A percentile compares a stretch with the other conserved stretches of the same genome.
phyloP scores from a whole-genome alignment of 2,329 filamentous ascomycete species.

The Cercospora nicotianae region DNA sequence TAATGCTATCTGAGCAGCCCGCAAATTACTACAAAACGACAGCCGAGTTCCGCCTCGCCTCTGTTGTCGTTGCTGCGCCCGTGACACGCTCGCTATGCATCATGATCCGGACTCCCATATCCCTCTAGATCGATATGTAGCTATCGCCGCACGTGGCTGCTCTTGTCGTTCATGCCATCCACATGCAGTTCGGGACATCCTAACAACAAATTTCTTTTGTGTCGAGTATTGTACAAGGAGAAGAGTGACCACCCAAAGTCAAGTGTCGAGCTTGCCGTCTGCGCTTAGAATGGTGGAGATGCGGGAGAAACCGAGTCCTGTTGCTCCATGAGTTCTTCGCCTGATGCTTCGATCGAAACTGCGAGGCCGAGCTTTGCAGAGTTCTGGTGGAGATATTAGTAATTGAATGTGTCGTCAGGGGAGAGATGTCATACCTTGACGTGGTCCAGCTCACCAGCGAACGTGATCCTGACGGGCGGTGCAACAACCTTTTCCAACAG shows the following conservation, averaged over 20 bases:
- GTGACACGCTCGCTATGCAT: constrained; percentile 12
- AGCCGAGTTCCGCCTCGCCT: background rate
- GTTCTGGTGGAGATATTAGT: constrained; percentile 61
- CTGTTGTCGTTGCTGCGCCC: background rate
- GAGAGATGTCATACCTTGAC: constrained; percentile 68
- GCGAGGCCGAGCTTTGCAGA: constrained; percentile 91
- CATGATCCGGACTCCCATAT: constrained; percentile 3
- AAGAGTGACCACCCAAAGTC: constrained; percentile 21
- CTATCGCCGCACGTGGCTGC: constrained; percentile 14
- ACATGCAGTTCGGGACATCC: constrained; percentile 10
- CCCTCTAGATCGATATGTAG: background rate
- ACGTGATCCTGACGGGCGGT: constrained; percentile 87
- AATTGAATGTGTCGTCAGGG: background rate
- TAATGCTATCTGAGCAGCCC: constrained; percentile 15
- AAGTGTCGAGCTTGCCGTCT: background rate
- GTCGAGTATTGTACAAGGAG: constrained; percentile 30
- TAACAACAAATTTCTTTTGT: constrained; percentile 5
- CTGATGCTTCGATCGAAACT: constrained; percentile 83
- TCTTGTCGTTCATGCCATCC: constrained; percentile 8
- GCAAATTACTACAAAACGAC: constrained; percentile 4
- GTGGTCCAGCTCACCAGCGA: constrained; percentile 96
- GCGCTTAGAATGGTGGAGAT: constrained; percentile 37
- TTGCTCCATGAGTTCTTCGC: constrained; percentile 84
- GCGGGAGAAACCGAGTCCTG: constrained; percentile 57
- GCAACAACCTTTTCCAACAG: constrained; percentile 94